Base-by-base conservation (phyloP, 2,329 filamentous ascomycete species). In the Fusarium odoratissimum region DNA sequence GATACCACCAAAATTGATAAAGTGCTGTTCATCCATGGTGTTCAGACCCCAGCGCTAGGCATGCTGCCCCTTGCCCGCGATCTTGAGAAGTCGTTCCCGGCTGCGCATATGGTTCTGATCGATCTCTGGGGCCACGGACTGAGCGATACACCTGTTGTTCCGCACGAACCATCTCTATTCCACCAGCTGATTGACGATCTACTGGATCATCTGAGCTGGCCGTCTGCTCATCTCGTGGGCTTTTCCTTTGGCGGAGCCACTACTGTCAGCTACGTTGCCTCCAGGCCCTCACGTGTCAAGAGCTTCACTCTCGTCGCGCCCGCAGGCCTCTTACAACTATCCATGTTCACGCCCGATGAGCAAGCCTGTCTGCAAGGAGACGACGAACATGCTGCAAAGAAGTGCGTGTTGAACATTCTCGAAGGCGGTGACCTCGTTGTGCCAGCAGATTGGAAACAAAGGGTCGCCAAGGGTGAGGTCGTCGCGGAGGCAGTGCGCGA, bases 111-210 rank as follows among this genome's bases (percentile, higher is more conserved):
- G 37, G 83, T 85, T 0, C 77, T 87, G 2, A 23, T 87, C 19
- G 87, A 89, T 61, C 82, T 85, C 16, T 89, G 85, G 86, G 87
- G 87, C 35, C 87, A 89, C 56, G 87, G 87, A 0, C 76, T 89
- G n/a, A 84, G 79, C 33, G 83, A 85, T 10, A 88, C 86, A 0
- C 87, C 87, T 0, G 6, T 85, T 2, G 35, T 74, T 0, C 73
- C 86, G 0, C 86, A 88, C 58, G 79, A 78, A 0, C 69, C 83
- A 1, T 42, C 60, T 0, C 66, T 88, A 2, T 88, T 89, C 62
- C 83, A 86, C 49, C 21, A 21, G 1, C 73, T 86, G 6, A 60
- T 89, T 0, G 79, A 84, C 9, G 65, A 64, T 1, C 33, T 88
- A 2, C 70, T 89, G 8, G 76, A 75, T 3, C 74, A 80, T 6